phyloP scores from a whole-genome alignment of 306 rosid genomes.

The Vigna nakashimae region DNA sequence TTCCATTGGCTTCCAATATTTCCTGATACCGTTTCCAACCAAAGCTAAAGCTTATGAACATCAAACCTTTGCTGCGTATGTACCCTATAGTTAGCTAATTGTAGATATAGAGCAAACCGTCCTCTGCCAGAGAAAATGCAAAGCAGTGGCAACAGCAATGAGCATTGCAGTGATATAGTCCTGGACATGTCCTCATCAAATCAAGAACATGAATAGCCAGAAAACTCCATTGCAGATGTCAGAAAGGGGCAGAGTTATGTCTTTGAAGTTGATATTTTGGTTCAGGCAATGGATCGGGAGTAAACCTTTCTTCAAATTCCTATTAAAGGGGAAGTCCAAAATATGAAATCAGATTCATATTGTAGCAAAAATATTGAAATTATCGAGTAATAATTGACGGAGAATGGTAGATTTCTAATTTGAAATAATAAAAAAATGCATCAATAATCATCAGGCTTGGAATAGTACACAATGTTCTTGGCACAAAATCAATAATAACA shows the following conservation, averaged over 20 bases:
- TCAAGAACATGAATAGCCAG: not conserved
- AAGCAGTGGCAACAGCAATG: slow-evolving; percentile 25
- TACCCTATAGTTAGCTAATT: slow-evolving; percentile 46
- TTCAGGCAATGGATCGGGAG: slow-evolving; percentile 41
- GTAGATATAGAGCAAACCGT: slow-evolving; percentile 37
- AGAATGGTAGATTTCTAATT: slow-evolving; percentile 11
- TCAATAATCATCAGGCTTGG: slow-evolving; percentile 13
- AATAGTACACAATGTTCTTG: not conserved
- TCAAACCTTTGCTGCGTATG: slow-evolving; percentile 46
- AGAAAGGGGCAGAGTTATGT: slow-evolving; percentile 64
- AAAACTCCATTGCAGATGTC: slow-evolving; percentile 34
- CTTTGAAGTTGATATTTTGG: slow-evolving; percentile 65
- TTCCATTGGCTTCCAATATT: slow-evolving; percentile 38
- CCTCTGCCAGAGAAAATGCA: slow-evolving; percentile 18
- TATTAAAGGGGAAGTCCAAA: slow-evolving; percentile 32
- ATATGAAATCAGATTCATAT: not conserved
- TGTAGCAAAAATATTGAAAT: slow-evolving; percentile 18
- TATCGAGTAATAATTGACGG: slow-evolving; percentile 14
- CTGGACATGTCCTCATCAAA: slow-evolving; percentile 18
- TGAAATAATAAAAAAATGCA: not conserved
- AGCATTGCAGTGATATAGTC: slow-evolving; percentile 3
- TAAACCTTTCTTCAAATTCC: slow-evolving; percentile 58
- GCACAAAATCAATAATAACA: not conserved
- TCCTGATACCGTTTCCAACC: slow-evolving; percentile 37
- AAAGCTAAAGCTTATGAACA: slow-evolving; percentile 46